These are phyloP conservation scores for Akanthomyces muscarius DNA, from an alignment of 2,329 filamentous ascomycete species.

Conservation along the genomic window DNA sequence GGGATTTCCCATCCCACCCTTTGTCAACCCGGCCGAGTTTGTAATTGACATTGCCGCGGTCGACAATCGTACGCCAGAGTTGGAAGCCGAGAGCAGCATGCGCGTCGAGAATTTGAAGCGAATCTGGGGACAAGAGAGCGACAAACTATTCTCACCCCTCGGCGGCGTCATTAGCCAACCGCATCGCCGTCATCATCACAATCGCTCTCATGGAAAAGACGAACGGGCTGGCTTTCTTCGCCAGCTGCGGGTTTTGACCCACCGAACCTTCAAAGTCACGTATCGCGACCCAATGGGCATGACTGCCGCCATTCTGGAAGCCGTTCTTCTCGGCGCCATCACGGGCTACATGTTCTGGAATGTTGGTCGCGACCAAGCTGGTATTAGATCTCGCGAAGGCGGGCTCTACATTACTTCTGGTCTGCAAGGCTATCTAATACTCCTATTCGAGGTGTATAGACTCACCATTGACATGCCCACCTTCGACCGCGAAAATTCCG, in stretches of 20 bases:
- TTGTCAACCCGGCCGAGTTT: constrained; percentile 75
- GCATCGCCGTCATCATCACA: constrained; percentile 10
- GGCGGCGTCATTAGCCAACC: constrained; percentile 12
- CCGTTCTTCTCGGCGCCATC: constrained; percentile 65
- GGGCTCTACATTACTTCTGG: constrained; percentile 68
- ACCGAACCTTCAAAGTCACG: constrained; percentile 66
- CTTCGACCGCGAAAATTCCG: constrained; percentile 71
- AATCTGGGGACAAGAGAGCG: constrained; percentile 51
- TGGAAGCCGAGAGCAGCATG: constrained; percentile 55
- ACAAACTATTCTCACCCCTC: constrained; percentile 25
- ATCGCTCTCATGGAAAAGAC: constrained; percentile 17
- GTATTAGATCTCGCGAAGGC: constrained; percentile 70
- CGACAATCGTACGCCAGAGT: constrained; percentile 64
- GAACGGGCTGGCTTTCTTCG: constrained; percentile 55
- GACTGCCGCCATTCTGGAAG: constrained; percentile 64
- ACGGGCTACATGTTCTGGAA: constrained; percentile 70
- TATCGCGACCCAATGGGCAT: constrained; percentile 75
- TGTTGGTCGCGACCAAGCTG: constrained; percentile 61
- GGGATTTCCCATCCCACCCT: constrained; percentile 61
- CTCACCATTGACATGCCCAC: constrained; percentile 70
- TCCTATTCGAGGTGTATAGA: constrained; percentile 73
- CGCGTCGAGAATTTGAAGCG: constrained; percentile 59
- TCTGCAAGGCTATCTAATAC: constrained; percentile 71
- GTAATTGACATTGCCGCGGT: constrained; percentile 71
- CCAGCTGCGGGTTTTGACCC: constrained; percentile 63